Evolutionary conservation across 2,329 filamentous ascomycete species (phyloP).

Genomic region (Parafenestella ontariensis): DNA sequence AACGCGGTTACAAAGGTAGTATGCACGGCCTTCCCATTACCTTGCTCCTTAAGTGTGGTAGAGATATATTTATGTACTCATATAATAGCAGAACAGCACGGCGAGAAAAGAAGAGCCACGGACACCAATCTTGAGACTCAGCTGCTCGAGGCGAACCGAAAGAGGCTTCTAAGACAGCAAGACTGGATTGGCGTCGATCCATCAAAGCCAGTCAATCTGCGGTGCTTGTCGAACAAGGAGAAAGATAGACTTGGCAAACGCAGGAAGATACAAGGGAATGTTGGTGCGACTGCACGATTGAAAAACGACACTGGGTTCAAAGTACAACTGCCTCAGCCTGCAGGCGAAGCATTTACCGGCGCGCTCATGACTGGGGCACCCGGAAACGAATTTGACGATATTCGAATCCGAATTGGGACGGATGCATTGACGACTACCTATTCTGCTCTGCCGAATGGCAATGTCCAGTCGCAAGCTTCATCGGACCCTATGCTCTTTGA

Average conservation of each 20-base stretch:
- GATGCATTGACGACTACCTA: constrained; percentile 40
- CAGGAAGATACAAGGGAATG: constrained; percentile 27
- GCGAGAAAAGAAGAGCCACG: constrained; percentile 10
- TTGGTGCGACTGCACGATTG: constrained; percentile 5
- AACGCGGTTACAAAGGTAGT: not conserved
- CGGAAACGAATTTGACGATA: constrained; percentile 24
- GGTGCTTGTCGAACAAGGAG: constrained; percentile 32
- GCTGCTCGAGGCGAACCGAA: constrained; percentile 37
- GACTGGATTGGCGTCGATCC: constrained; percentile 47
- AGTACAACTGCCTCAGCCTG: not conserved
- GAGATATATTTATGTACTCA: not conserved
- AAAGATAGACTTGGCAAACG: constrained; percentile 44
- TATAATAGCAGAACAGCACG: not conserved
- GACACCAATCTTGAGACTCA: constrained; percentile 21
- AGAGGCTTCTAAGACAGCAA: constrained; percentile 35
- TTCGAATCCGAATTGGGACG: constrained; percentile 47
- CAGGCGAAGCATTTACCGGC: constrained; percentile 2
- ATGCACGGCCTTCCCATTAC: not conserved
- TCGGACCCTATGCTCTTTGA: constrained; percentile 49
- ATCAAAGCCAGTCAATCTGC: constrained; percentile 39
- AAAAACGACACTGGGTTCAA: not conserved
- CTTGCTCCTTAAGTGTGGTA: not conserved
- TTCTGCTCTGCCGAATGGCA: constrained; percentile 17
- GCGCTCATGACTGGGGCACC: constrained; percentile 21
- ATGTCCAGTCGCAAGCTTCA: constrained; percentile 21